Evolutionary conservation across 106 monocot species (phyloP), one percentile per base, ranked within the genome.

Genomic region (Dendrobium catenatum): DNA sequence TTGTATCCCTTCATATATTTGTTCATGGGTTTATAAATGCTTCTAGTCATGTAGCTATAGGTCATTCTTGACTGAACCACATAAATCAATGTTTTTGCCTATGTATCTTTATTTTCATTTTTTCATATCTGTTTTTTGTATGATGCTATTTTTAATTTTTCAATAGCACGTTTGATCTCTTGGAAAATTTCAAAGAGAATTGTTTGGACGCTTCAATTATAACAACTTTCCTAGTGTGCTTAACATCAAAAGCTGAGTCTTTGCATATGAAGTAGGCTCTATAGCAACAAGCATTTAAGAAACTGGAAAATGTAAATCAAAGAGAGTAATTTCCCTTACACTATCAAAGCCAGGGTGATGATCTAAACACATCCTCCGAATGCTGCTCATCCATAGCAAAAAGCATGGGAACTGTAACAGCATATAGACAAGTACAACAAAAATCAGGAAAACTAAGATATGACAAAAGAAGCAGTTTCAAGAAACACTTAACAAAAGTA

Each of bases 291-390:
- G 29, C 42, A 73, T 40, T 73, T 41, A 73, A 42, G 19, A 42
- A 29, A 5, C 22, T 5, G 7, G n/a, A 44, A 11, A 43, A 74
- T 20, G 43, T 29, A 74, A 44, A 74, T 42, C 16, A 42, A 74
- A 40, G 17, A 74, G 43, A 74, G 19, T 22, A 1, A 2, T 37
- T 37, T 54, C n/a, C 61, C 94, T 87, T 89, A 95, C 99, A 79
- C 9, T 85, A 68, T 95, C 99, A 82, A 99, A 89, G 43, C 99
- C 99, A 79, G 88, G 85, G 78, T 99, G 93, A 81, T 89, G 82
- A 59, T 85, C 85, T 88, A 99, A 84, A 77, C 88, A 99, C 99
- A 99, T 99, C 64, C 87, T 93, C 58, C 99, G 85, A 75, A 99
- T 94, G 68, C 85, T 95, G 64, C 84, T 86, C 93, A 99, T 95